A percentile compares a stretch with the other conserved stretches of the same genome.
Conservation (phyloP, 139 green algal genomes). For the Tetratostichococcus sp. region DNA sequence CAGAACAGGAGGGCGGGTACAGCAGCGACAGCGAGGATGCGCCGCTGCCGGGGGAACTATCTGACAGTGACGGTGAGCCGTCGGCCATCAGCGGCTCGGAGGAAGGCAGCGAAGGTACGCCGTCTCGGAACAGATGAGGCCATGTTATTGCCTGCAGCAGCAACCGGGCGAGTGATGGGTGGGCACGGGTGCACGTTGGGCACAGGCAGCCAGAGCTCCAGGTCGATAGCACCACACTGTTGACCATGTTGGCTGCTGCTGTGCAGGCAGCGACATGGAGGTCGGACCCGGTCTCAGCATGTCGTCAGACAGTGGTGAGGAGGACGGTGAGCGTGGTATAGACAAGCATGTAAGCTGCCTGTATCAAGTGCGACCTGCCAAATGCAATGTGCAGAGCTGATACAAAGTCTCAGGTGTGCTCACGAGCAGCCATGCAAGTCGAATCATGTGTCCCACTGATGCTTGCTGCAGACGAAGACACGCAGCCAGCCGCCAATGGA, state of each 20-base stretch:
- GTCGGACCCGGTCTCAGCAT: neutral
- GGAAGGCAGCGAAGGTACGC: slow-evolving; percentile 11
- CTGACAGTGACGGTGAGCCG: neutral
- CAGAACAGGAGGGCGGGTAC: slow-evolving; percentile 11
- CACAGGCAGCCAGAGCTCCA: too few relatives aligned
- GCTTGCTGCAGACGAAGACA: neutral
- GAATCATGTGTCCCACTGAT: too few relatives aligned
- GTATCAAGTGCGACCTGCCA: too few relatives aligned
- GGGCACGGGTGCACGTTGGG: too few relatives aligned
- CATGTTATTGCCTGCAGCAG: too few relatives aligned
- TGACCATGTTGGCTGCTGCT: neutral
- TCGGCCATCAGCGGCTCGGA: neutral
- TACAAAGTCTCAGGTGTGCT: too few relatives aligned
- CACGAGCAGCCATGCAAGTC: too few relatives aligned
- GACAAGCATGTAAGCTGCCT: too few relatives aligned
- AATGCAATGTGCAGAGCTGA: too few relatives aligned
- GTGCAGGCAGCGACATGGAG: neutral
- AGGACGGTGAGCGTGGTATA: neutral
- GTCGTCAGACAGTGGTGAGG: neutral
- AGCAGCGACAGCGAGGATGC: slow-evolving; percentile 22
- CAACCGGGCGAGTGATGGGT: too few relatives aligned
- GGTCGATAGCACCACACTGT: too few relatives aligned
- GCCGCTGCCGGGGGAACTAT: slow-evolving; percentile 17
- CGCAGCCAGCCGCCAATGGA: neutral
- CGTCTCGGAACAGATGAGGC: too few relatives aligned